Evolutionary conservation across 2,329 filamentous ascomycete species (phyloP), one percentile per base, ranked within the genome.

Genomic region (Endoconidiophora laricicola): DNA sequence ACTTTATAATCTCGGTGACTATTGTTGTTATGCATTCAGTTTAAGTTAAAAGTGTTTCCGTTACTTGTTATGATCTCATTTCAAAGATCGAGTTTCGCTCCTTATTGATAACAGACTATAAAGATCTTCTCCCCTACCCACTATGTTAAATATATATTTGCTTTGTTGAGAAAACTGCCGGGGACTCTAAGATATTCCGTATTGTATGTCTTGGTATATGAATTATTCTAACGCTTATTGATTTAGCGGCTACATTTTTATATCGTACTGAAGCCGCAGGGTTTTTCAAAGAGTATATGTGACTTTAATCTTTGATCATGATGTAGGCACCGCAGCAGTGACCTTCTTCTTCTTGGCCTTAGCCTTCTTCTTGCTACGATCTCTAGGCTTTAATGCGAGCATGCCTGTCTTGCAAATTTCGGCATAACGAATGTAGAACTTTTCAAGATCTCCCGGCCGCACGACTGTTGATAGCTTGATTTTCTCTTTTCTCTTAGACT

Each of bases 361-460:
- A 58, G 83, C 79, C 62, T 83, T 85, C 69, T 81, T 79, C 73
- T 86, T 90, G 65, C 83, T 94, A 60, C 87, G 76, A 66, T 96
- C 90, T 57, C 91, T 75, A 62, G 94, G 94, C 76, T 94, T 96
- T 66, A 98, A 62, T 6, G 81, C 80, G 45, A 76, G 73, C 87
- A 96, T 95, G 4, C 87, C 86, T 0, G 73, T 69, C 69, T 94
- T 95, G 67, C 88, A 95, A 2, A 87, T 73, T 57, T 96, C 91
- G 20, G 87, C 88, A 67, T 96, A 98, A 47, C 77, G 73, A 26
- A 70, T 68, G 63, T 87, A 98, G 61, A 98, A 98, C 0, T 64
- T 69, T 49, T 93, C 87, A 9, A 96, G 63, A 4, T 82, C 77
- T 52, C 81, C 76, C 1, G 83, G 77, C 50, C 82, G 73, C 1